Evolutionary conservation across 805 yeast species (phyloP).

Genomic region (Yarrowia keelungensis): DNA sequence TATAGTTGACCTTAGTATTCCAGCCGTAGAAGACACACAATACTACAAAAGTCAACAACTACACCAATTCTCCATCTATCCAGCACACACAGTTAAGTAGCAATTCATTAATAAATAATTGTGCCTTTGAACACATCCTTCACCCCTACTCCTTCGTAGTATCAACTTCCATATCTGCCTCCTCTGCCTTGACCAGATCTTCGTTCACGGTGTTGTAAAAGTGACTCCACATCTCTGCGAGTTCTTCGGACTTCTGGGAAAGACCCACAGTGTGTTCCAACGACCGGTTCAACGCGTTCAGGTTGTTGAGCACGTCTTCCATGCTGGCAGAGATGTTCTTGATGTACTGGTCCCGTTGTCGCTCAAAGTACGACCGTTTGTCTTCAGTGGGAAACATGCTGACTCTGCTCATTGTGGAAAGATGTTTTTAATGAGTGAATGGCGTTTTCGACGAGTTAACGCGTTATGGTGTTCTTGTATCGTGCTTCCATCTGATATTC

Average conservation of each 20-base stretch:
- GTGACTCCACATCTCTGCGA: constrained; percentile 71
- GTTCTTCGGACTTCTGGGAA: constrained; percentile 77
- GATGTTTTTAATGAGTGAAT: not conserved
- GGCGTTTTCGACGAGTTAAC: not conserved
- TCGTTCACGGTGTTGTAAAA: constrained; percentile 57
- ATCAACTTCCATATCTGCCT: constrained; percentile 19
- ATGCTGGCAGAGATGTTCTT: constrained; percentile 61
- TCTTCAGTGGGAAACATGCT: constrained; percentile 37
- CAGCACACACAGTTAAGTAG: not conserved
- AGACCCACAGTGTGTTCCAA: constrained; percentile 72
- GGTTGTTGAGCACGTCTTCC: constrained; percentile 68
- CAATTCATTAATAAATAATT: constrained; percentile 3
- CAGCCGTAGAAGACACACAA: too few species aligned
- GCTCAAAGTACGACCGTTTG: constrained; percentile 57
- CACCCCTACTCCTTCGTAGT: constrained; percentile 7
- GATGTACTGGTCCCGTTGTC: constrained; percentile 64
- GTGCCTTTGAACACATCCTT: not conserved
- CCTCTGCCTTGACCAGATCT: constrained; percentile 14
- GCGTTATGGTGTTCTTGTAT: not conserved
- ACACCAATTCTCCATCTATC: too few species aligned
- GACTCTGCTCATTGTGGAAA: constrained; percentile 23
- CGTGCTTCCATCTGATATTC: too few species aligned
- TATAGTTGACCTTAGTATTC: too few species aligned
- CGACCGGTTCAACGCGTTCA: constrained; percentile 71
- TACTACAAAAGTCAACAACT: too few species aligned